Conservation (phyloP, 768 basidiomycete genomes). For the Asterophora parasitica region DNA sequence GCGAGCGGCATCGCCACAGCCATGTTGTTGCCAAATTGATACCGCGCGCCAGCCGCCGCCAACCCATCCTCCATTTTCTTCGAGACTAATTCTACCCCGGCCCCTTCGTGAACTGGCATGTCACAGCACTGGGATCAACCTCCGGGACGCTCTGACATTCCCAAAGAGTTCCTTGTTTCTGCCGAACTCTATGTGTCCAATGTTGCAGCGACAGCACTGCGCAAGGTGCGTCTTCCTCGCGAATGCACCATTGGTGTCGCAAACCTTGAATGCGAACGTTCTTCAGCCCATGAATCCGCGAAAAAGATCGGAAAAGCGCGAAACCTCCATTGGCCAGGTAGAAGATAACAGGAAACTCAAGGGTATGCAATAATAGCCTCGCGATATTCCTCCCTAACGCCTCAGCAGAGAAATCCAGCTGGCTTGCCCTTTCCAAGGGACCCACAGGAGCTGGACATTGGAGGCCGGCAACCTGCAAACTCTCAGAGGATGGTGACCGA, state of each 20-base stretch:
- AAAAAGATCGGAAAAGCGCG: slow-evolving; percentile 55
- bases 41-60: background rate
- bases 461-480: slow-evolving; percentile 67
- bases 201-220: slow-evolving; percentile 42
- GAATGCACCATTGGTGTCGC: background rate
- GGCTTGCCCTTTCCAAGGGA: slow-evolving; percentile 56
- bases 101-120: slow-evolving; percentile 19
- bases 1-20: slow-evolving; percentile 13
- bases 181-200: slow-evolving; percentile 60
- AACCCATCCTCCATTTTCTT: background rate
- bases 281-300: slow-evolving; percentile 40
- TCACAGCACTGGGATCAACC: slow-evolving; percentile 29
- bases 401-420: slow-evolving; percentile 63
- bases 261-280: slow-evolving; percentile 8
- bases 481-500: slow-evolving; percentile 61
- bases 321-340: slow-evolving; percentile 28
- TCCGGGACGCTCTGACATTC: slow-evolving; percentile 16
- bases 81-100: too few relatives aligned
- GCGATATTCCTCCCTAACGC: background rate
- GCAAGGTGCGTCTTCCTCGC: slow-evolving; percentile 43
- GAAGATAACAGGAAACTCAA: slow-evolving; percentile 55
- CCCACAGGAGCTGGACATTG: slow-evolving; percentile 55
- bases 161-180: slow-evolving; percentile 54
- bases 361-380: slow-evolving; percentile 34
- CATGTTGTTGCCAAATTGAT: background rate